Evolutionary conservation across 225 moss, liverwort and hornwort genomes (phyloP).

Genomic region (Marchantia polymorpha): DNA sequence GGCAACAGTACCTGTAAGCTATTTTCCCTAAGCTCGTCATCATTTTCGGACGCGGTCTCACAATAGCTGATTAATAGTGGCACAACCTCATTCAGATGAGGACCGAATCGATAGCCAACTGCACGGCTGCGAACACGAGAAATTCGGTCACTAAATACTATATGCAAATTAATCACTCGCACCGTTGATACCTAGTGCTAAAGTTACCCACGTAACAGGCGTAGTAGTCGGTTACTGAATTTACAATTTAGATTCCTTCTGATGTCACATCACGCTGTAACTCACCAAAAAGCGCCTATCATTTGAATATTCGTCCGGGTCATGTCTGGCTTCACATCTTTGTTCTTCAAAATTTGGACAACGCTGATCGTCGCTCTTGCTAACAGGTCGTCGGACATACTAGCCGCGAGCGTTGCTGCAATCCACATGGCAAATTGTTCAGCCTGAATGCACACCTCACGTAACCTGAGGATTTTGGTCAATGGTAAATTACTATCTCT

Average conservation of each 20-base stretch:
- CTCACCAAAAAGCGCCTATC: slow-evolving; percentile 98
- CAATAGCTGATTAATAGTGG: slow-evolving; percentile 94
- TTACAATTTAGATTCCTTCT: not conserved
- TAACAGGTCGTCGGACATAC: slow-evolving; percentile 99
- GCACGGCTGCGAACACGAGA: slow-evolving; percentile 63
- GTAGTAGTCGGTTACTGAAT: not conserved
- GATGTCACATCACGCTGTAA: slow-evolving; percentile 5
- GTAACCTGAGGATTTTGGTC: not conserved
- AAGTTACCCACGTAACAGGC: not conserved
- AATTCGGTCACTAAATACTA: not conserved
- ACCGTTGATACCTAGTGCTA: not conserved
- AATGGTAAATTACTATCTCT: not conserved
- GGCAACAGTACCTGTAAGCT: slow-evolving; percentile 73
- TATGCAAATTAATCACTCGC: not conserved
- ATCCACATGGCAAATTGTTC: not conserved
- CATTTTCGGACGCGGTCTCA: slow-evolving; percentile 96
- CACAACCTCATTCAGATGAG: slow-evolving; percentile 90
- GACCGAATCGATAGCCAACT: slow-evolving; percentile 96
- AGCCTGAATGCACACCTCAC: not conserved
- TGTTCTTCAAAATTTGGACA: slow-evolving; percentile 93
- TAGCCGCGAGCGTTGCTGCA: slow-evolving; percentile 94
- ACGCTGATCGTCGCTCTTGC: slow-evolving; percentile 90
- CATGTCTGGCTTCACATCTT: slow-evolving; percentile 96
- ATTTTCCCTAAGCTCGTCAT: slow-evolving; percentile 95
- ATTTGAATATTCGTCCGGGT: slow-evolving; percentile 99